Base-by-base conservation (phyloP, 2,329 filamentous ascomycete genomes). In the Penicillium sp. region DNA sequence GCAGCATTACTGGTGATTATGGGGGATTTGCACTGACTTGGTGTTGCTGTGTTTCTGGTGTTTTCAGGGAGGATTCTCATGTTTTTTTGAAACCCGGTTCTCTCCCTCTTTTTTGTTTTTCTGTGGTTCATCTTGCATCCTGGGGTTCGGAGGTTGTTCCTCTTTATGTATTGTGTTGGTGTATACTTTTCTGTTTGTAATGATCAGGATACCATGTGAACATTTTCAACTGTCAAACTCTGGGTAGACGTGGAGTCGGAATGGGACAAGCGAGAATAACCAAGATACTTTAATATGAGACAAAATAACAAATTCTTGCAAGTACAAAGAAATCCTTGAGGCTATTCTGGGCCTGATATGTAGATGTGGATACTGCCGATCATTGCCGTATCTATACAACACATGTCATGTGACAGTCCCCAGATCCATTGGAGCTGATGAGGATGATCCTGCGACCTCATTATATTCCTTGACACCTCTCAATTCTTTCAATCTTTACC, bases 111-210 rank as follows among this genome's bases (percentile, higher is more conserved):
- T 36, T 54, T 53, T 50, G 4, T 42, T 58, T 59, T 60, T 65
- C 56, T 58, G 55, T 55, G 57, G 62, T 64, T 56, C 53, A 61
- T 59, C 60, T 66, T 69, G 69, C 69, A 72, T 72, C 62, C 54
- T 64, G 62, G 61, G 66, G 65, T 63, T 63, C 58, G 60, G 62
- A 52, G 63, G 58, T 58, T 60, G 45, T 52, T 44, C 45, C 57
- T 61, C 50, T 59, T 53, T 43, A 23, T n/a, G 17, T 43, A 51
- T 58, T 52, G 55, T 59, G 56, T 61, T 50, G 53, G n/a, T 57
- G 47, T 63, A 61, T 62, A 50, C 63, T 51, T 57, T 59, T 49
- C 47, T 63, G 58, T 60, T 57, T 65, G 65, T 63, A 59, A 64
- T 59, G 60, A 59, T 59, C 49, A 56, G 59, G 59, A 65, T 61